Evolutionary conservation across 2,329 filamentous ascomycete species (phyloP), one percentile per base, ranked within the genome.

Genomic region (Fusarium begoniae): DNA sequence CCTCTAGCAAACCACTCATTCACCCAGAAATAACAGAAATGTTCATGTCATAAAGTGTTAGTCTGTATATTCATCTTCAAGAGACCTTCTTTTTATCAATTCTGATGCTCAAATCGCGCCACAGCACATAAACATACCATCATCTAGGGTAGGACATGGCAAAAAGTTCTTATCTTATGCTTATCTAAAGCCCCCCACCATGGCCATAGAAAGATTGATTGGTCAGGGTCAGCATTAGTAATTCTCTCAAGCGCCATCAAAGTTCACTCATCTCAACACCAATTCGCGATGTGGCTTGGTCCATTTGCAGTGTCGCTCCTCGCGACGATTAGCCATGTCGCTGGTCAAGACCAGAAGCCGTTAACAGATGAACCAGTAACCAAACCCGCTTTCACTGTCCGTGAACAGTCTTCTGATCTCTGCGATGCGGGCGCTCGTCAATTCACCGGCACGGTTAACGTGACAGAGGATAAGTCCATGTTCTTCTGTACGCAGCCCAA

Each of bases 391-490:
- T 73, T 73, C 24, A 70, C 41, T 3, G 13, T 73, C 3, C 60
- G 58, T 1, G 57, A 73, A 38, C 71, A 73, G 7, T 67, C 66
- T 1, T 37, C 53, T 9, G 48, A 70, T 7, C 60, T 73, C 5
- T 73, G 71, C 8, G 66, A 73, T 58, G 66, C 71, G 8, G 70
- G 66, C 3, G 59, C 70, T 18, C 43, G 54, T 8, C 58, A 73
- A 26, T 73, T 66, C 53, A 73, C 71, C 4, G 71, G 71, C 3
- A 73, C 66, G 3, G 50, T 73, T 2, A 73, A 73, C 1, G 60
- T 73, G 6, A 73, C 66, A 6, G 62, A 40, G 10, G 61, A 73
- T 2, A 73, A 73, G 48, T 73, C 71, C 2, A 73, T 73, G 71
- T 73, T 73, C 13, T 73, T 73, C 15, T 73, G 71, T 72, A 53